Evolutionary conservation across 2,329 filamentous ascomycete species (phyloP), one percentile per base, ranked within the genome.

Genomic region (Ophiocordyceps camponoti-saundersi): DNA sequence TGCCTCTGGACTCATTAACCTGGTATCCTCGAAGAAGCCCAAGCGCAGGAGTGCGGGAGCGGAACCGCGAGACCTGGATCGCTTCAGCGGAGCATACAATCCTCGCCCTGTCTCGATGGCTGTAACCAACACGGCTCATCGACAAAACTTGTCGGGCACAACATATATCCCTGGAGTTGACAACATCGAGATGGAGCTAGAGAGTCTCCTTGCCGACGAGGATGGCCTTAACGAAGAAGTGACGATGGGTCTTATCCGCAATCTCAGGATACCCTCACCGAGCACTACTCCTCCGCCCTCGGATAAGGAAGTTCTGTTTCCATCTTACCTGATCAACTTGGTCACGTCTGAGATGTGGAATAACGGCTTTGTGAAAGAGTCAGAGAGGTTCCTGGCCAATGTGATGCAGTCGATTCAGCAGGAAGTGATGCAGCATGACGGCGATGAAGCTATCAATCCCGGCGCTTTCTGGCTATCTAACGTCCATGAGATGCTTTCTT

Each of bases 271-370:
- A 52, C 92, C 92, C 20, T 80, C 82, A 12, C 90, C 92, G 43
- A 85, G 80, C 59, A 82, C 85, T 32, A 90, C 79, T 46, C 89
- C 90, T 20, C 83, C 89, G 46, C 90, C 92, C 12, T 95, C 88
- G 18, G 92, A 98, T 67, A 98, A 98, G 70, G 92, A 98, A 64
- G 90, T 98, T 21, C 74, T 98, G 46, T 98, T 98, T 81, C 92
- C 92, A 32, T 90, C 92, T 11, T 98, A 96, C 64, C 80, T 98
- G 56, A 98, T 98, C 72, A 98, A 98, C 65, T 75, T 98, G 50
- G 92, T 98, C 52, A 98, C 92, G 13, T 96, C 89, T 16, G 92
- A 98, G 70, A 98, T 98, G 92, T 98, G 92, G 92, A 98, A 98
- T 71, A 98, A 98, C 58, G 92, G 92, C 44, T 98, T 95, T 61